A percentile compares a stretch with the other conserved stretches of the same genome.
Evolutionary conservation across 345 rosid genomes (phyloP).

Genomic region (Salix dunnii): DNA sequence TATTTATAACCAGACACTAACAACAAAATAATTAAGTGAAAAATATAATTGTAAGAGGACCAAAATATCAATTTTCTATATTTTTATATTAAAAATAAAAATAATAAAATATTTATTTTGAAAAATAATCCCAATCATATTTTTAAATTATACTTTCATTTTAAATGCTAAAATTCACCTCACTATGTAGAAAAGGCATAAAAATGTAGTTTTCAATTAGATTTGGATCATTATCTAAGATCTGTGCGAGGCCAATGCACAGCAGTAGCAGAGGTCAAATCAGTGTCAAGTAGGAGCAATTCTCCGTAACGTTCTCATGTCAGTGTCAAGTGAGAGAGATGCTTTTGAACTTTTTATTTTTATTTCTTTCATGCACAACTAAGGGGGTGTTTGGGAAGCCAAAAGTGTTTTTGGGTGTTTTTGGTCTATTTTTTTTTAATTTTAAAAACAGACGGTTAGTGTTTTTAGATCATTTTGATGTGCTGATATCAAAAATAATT

Average conservation of each 20-base stretch:
- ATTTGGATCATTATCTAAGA: neutral
- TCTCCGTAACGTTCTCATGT: neutral
- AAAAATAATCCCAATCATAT: no score
- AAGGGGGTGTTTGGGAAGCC: no score
- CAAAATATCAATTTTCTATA: no score
- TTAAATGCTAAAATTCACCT: neutral
- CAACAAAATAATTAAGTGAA: neutral
- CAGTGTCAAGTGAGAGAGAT: neutral
- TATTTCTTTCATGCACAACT: no score
- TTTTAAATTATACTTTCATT: neutral
- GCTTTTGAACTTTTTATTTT: neutral
- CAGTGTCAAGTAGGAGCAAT: neutral
- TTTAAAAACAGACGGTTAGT: no score
- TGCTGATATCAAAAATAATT: no score
- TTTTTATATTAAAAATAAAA: no score
- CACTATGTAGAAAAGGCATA: neutral
- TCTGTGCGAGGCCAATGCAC: neutral
- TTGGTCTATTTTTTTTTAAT: no score
- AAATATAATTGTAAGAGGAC: neutral
- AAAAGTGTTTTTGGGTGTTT: no score
- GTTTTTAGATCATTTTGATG: no score
- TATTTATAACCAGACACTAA: neutral
- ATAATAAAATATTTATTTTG: no score
- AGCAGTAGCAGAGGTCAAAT: neutral
- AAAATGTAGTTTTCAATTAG: neutral